These are phyloP conservation scores for Tetraselmis striata DNA, from an alignment of 139 green algal species.

Conservation along the genomic window DNA sequence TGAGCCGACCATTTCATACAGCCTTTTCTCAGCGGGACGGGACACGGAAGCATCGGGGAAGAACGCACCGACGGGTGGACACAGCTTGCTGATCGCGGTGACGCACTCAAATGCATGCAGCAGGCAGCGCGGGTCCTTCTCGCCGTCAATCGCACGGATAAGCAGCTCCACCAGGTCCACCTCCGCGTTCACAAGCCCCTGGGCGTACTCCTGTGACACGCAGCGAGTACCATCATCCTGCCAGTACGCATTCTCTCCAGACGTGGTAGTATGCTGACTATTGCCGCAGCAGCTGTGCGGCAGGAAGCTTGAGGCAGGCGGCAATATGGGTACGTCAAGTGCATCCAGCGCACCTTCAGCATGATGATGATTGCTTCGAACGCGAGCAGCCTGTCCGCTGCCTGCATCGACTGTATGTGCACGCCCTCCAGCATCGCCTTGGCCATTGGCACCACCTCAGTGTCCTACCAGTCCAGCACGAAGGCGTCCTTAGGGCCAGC, in stretches of 20 bases:
- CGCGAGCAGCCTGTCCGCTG: neutral
- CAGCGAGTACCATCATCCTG: no score
- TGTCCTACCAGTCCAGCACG: no score
- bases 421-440: neutral
- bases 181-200: neutral
- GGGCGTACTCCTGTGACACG: neutral
- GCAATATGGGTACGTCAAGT: no score
- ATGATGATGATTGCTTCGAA: neutral
- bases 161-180: neutral
- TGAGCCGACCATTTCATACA: no score
- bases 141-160: constrained; percentile 27
- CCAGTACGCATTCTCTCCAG: no score
- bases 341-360: neutral
- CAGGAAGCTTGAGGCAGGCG: no score
- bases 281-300: no score
- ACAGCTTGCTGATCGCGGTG: neutral
- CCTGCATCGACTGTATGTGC: neutral
- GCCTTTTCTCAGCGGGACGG: neutral
- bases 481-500: no score
- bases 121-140: constrained; percentile 42
- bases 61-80: neutral
- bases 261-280: no score
- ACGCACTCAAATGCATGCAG: constrained; percentile 20
- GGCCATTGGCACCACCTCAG: neutral
- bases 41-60: no score